Base-by-base conservation (phyloP, 495 filamentous ascomycete genomes). In the Lophiostoma macrostomum region DNA sequence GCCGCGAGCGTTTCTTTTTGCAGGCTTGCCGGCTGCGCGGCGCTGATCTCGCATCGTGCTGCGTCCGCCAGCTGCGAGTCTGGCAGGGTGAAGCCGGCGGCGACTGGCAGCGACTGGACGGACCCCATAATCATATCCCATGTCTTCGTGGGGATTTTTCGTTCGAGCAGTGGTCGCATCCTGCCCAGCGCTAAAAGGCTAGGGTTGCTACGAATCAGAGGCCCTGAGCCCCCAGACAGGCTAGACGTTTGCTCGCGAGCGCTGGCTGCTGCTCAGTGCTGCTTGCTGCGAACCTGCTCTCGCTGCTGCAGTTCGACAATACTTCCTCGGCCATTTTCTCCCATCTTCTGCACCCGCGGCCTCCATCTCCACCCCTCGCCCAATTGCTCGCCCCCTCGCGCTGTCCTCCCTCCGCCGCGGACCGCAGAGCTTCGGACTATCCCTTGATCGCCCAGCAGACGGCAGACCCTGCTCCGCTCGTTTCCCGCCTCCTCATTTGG, bases 401-500 rank as follows among this genome's bases (percentile, higher is more conserved):
- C 18, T 16, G 37, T 22, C 10, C 32, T 14, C 3, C 14, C 14
- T 35, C 54, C 32, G 28, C 7, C 37, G 0, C 36, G 2, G 30
- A 31, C 20, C 24, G 16, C 34, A 8, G 18, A 30, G 35, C 14
- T 27, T 29, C 28, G 4, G 13, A 16, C 23, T 19, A 7, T 29
- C 51, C 51, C 42, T 55, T 47, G 51, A 30, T 55, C 40, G 51
- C 22, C 41, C 25, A 24, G 10, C 29, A 16, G 13, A 14, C 19
- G 1, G n/a, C 22, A 24, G 13, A 25, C 18, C 50, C 36, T 3
- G 41, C 50, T 49, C 43, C 56, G 35, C 42, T 52, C 56, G 51
- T 53, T 59, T 59, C 39, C 50, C 55, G 55, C 60, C 60, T 56
- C 58, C 58, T 61, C 57, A 34, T 60, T 60, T 50, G 57, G 32